Evolutionary conservation across 306 rosid species (phyloP).

Genomic region (Medicago truncatula): DNA sequence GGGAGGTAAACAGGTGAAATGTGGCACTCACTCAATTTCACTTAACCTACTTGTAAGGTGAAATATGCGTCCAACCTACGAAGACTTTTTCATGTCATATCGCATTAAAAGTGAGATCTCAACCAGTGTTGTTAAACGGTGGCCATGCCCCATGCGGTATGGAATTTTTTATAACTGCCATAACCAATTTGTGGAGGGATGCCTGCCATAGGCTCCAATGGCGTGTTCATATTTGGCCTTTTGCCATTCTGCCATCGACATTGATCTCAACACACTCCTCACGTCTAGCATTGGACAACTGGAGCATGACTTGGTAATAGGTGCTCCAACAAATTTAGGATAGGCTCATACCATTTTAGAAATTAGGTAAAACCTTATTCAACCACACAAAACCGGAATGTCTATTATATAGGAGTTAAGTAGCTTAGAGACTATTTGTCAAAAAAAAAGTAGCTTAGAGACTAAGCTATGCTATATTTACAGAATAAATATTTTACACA

Average conservation of each 20-base stretch:
- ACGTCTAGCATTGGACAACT: background rate
- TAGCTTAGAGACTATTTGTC: too few species aligned
- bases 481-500: too few species aligned
- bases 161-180: too few species aligned
- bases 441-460: too few species aligned
- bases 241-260: too few species aligned
- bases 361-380: background rate
- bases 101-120: background rate
- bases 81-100: background rate
- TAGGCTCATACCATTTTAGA: background rate
- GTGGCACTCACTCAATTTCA: background rate
- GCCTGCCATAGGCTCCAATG: too few species aligned
- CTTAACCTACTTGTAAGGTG: background rate
- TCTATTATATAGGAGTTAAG: too few species aligned
- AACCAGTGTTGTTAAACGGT: too few species aligned
- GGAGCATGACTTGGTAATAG: background rate
- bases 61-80: background rate
- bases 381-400: background rate
- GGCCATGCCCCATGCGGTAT: too few species aligned
- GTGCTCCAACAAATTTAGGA: background rate
- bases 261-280: background rate
- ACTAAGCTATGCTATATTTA: too few species aligned
- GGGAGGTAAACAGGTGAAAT: background rate
- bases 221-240: too few species aligned
- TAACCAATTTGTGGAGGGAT: too few species aligned